A percentile compares a stretch with the other conserved stretches of the same genome.
These are phyloP conservation scores for Phaeoacremonium minimum DNA, from an alignment of 2,329 filamentous ascomycete genomes.

Conservation along the genomic window DNA sequence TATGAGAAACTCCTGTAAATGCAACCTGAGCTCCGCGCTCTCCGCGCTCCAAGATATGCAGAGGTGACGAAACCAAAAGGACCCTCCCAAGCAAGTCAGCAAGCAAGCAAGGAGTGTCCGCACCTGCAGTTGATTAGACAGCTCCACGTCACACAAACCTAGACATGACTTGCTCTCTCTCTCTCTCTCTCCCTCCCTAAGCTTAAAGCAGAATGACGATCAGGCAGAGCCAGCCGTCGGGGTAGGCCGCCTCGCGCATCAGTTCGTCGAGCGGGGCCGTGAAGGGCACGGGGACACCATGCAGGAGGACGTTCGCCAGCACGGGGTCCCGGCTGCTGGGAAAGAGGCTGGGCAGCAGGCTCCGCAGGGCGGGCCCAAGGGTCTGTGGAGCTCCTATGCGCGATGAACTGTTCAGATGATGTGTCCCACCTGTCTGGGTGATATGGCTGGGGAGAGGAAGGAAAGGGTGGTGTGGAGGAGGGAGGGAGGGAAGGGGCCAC, in stretches of 20 bases:
- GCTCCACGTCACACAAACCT: no score
- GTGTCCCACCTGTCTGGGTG: background rate
- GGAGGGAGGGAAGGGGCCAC: background rate
- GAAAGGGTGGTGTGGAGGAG: background rate
- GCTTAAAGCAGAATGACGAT: slow-evolving; percentile 66
- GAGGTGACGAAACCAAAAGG: no score
- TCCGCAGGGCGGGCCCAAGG: slow-evolving; percentile 73
- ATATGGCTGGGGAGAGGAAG: background rate
- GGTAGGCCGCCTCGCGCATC: slow-evolving; percentile 77
- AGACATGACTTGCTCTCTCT: no score
- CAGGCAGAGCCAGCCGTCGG: slow-evolving; percentile 87
- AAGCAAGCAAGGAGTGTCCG: no score
- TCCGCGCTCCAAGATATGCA: no score
- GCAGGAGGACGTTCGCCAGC: slow-evolving; percentile 77
- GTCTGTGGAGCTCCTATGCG: slow-evolving; percentile 35
- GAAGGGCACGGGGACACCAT: slow-evolving; percentile 82
- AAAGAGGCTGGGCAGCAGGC: slow-evolving; percentile 75
- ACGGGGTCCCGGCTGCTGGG: slow-evolving; percentile 81
- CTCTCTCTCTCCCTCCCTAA: no score
- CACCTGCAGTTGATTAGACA: no score
- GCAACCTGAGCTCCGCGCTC: no score
- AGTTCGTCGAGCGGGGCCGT: slow-evolving; percentile 75
- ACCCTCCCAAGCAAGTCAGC: no score
- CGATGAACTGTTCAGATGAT: no score
- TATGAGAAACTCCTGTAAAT: no score